Percentiles rank a stretch among this genome's conserved stretches.
Evolutionary conservation across 208 protist genomes (phyloP).

Genomic region (Leishmania lainsoni): DNA sequence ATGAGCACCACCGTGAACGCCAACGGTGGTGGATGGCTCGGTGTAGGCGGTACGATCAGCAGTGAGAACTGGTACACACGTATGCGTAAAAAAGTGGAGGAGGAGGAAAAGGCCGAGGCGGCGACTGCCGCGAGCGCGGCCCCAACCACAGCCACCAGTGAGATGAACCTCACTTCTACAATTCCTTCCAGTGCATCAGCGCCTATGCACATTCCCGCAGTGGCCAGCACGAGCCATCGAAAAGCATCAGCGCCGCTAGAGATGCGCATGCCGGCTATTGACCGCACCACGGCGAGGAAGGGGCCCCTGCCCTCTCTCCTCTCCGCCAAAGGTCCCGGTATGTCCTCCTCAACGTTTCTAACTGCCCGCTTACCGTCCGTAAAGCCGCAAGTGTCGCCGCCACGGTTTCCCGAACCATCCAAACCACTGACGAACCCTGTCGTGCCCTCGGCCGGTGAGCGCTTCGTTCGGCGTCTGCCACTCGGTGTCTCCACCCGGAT

Average conservation of each 20-base stretch:
- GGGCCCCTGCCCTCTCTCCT: neutral
- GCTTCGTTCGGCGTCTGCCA: neutral
- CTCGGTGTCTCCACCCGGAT: neutral
- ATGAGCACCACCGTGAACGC: constrained; percentile 9
- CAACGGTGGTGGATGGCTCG: constrained; percentile 36
- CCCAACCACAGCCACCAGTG: neutral
- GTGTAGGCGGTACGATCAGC: constrained; percentile 39
- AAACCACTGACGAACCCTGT: neutral
- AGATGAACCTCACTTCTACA: neutral
- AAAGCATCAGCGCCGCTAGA: neutral
- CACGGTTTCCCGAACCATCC: neutral
- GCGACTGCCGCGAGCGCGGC: constrained; percentile 1
- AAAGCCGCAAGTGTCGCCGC: neutral
- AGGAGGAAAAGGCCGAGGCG: constrained; percentile 31
- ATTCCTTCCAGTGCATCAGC: neutral
- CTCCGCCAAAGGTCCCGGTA: too few species aligned
- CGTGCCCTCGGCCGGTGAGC: neutral
- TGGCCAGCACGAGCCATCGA: neutral
- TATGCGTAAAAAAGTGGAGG: constrained; percentile 48
- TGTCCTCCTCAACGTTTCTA: neutral
- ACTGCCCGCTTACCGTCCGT: neutral
- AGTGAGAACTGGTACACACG: constrained; percentile 71
- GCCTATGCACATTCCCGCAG: neutral
- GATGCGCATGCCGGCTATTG: neutral
- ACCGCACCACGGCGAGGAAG: neutral